These are phyloP conservation scores for Cytospora leucostoma DNA, from an alignment of 2,329 filamentous ascomycete genomes.

Conservation along the genomic window DNA sequence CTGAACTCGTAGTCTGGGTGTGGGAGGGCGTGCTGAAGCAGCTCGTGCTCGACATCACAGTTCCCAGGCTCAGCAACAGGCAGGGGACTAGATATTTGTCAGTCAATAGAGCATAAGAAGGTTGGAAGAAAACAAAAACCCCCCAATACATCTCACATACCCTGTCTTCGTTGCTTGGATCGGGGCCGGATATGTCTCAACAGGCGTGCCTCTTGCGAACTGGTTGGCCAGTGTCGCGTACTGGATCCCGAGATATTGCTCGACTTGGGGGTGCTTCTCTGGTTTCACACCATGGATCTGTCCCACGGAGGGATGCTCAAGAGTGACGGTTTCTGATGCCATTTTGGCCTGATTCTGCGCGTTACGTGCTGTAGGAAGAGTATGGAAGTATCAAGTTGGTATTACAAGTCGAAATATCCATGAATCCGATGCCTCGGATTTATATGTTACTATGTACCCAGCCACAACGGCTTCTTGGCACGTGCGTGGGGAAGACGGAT, in stretches of 20 bases:
- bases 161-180: constrained; percentile 40
- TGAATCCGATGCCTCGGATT: too few relatives aligned
- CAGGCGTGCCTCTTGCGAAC: constrained; percentile 27
- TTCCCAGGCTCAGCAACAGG: constrained; percentile 43
- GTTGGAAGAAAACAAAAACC: background rate
- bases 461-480: too few relatives aligned
- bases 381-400: background rate
- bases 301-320: constrained; percentile 17
- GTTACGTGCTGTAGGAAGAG: background rate
- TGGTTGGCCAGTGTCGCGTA: constrained; percentile 31
- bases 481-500: too few relatives aligned
- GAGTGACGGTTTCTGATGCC: constrained; percentile 1
- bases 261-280: constrained; percentile 22
- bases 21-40: constrained; percentile 51
- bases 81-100: constrained; percentile 34
- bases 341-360: background rate
- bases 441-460: too few relatives aligned
- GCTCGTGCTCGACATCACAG: constrained; percentile 47
- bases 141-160: constrained; percentile 32
- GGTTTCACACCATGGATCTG: constrained; percentile 16
- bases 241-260: constrained; percentile 32
- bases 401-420: too few relatives aligned
- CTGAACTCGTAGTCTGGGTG: constrained; percentile 42
- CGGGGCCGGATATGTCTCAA: constrained; percentile 17
- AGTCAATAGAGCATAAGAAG: background rate